A percentile compares a stretch with the other conserved stretches of the same genome.
Evolutionary conservation across 2,329 filamentous ascomycete genomes (phyloP).

Genomic region (Fusarium nisikadoi): DNA sequence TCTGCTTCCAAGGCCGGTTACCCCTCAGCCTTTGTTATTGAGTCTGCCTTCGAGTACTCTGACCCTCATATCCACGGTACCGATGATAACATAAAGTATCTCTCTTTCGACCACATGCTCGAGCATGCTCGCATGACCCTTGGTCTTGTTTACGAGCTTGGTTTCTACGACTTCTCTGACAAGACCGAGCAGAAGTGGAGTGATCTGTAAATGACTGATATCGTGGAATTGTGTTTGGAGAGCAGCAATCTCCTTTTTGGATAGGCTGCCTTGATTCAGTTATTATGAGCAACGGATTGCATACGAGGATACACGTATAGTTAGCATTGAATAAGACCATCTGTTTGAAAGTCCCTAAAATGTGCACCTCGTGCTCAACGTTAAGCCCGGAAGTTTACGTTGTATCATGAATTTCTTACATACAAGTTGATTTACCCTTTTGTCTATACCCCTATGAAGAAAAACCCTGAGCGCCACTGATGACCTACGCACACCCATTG

Average conservation of each 20-base stretch:
- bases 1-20: constrained; percentile 79
- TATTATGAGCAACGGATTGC: constrained; percentile 26
- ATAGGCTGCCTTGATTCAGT: neutral
- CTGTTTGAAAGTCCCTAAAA: neutral
- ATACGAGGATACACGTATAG: constrained; percentile 20
- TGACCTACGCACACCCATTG: constrained; percentile 5
- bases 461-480: constrained; percentile 28
- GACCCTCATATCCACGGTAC: constrained; percentile 77
- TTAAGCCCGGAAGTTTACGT: neutral
- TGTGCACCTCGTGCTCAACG: neutral
- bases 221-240: neutral
- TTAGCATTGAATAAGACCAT: constrained; percentile 3
- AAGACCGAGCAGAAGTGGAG: constrained; percentile 45
- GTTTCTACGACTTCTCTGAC: constrained; percentile 75
- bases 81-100: constrained; percentile 75
- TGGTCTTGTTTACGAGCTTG: constrained; percentile 85
- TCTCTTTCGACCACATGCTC: constrained; percentile 90
- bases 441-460: constrained; percentile 30
- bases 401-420: constrained; percentile 11
- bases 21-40: constrained; percentile 80
- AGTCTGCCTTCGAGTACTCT: constrained; percentile 73
- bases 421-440: constrained; percentile 18
- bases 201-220: constrained; percentile 49
- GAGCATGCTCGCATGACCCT: constrained; percentile 89
- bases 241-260: neutral